Percentiles rank a stretch among this genome's conserved stretches.
These are phyloP conservation scores for Nemania serpens DNA, from an alignment of 2,329 filamentous ascomycete species.

Conservation along the genomic window DNA sequence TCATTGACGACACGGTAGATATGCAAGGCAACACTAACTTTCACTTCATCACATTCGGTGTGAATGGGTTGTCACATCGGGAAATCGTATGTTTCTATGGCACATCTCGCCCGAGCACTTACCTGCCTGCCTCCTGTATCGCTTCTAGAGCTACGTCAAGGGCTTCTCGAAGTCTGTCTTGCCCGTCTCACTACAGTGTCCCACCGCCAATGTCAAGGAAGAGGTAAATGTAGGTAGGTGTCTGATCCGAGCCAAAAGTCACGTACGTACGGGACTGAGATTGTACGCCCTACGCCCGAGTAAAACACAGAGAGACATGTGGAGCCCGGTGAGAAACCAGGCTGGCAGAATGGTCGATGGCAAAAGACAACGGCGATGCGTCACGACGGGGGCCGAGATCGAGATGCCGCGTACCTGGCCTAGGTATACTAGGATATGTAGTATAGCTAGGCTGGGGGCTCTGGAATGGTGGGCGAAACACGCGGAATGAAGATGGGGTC, in stretches of 20 bases:
- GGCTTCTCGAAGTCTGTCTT: slow-evolving; percentile 26
- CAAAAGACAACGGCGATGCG: slow-evolving; percentile 17
- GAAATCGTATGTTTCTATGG: slow-evolving; percentile 6
- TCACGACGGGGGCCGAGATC: slow-evolving; percentile 19
- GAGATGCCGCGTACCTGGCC: slow-evolving; percentile 1
- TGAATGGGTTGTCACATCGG: slow-evolving; percentile 9
- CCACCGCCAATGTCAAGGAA: slow-evolving; percentile 12
- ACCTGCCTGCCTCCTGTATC: not conserved
- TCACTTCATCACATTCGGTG: slow-evolving; percentile 10
- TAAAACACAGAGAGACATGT: slow-evolving; percentile 12
- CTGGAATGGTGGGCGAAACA: slow-evolving; percentile 29
- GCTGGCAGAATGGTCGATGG: not conserved
- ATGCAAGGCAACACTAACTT: slow-evolving; percentile 16
- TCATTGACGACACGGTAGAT: not conserved
- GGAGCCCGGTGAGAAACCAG: slow-evolving; percentile 4
- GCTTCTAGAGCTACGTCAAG: slow-evolving; percentile 8
- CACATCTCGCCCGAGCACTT: not conserved
- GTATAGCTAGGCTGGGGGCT: not conserved
- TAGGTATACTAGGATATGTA: too few relatives aligned
- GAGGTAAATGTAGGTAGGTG: slow-evolving; percentile 1
- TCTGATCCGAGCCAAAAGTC: slow-evolving; percentile 12
- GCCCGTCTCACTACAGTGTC: slow-evolving; percentile 12
- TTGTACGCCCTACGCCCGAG: not conserved
- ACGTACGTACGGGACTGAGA: slow-evolving; percentile 9
- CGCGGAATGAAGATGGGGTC: slow-evolving; percentile 20